Conservation (phyloP, 768 basidiomycete genomes). For the Tulasnella sp. region DNA sequence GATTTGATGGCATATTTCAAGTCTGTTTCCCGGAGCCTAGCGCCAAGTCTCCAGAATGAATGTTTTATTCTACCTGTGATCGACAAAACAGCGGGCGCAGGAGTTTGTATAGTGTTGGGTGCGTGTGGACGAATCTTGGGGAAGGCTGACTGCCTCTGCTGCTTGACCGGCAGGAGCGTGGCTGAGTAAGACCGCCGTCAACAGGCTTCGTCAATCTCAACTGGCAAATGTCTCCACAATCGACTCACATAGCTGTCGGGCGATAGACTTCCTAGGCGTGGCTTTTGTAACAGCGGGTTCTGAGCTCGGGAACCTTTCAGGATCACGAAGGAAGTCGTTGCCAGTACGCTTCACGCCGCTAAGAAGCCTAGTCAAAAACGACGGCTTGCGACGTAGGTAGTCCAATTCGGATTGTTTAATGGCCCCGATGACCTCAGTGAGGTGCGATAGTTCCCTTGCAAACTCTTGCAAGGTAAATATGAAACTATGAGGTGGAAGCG, state of each 20-base stretch:
- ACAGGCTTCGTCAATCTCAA: not conserved
- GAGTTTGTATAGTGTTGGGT: slow-evolving; percentile 81
- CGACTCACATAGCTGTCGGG: not conserved
- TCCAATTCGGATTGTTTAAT: slow-evolving; percentile 60
- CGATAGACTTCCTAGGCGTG: not conserved
- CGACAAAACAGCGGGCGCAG: slow-evolving; percentile 55
- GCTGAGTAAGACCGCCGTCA: not conserved
- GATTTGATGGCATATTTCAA: slow-evolving; percentile 85
- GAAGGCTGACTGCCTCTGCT: slow-evolving; percentile 44
- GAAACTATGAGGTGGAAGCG: slow-evolving; percentile 52
- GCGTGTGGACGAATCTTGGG: slow-evolving; percentile 80
- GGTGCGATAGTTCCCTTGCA: slow-evolving; percentile 70
- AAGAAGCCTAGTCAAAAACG: not conserved
- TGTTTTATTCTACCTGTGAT: slow-evolving; percentile 62
- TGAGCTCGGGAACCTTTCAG: not conserved
- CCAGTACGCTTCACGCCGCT: not conserved
- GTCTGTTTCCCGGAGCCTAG: slow-evolving; percentile 62
- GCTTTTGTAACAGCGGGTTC: not conserved
- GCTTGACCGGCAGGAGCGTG: not conserved
- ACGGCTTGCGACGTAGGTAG: slow-evolving; percentile 39
- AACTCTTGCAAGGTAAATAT: slow-evolving; percentile 97
- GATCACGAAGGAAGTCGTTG: not conserved
- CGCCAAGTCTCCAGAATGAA: slow-evolving; percentile 66
- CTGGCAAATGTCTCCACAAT: not conserved
- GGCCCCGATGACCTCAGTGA: slow-evolving; percentile 78